phyloP scores from a whole-genome alignment of 202 grass and related monocot species.

The Sporobolus alterniflorus region DNA sequence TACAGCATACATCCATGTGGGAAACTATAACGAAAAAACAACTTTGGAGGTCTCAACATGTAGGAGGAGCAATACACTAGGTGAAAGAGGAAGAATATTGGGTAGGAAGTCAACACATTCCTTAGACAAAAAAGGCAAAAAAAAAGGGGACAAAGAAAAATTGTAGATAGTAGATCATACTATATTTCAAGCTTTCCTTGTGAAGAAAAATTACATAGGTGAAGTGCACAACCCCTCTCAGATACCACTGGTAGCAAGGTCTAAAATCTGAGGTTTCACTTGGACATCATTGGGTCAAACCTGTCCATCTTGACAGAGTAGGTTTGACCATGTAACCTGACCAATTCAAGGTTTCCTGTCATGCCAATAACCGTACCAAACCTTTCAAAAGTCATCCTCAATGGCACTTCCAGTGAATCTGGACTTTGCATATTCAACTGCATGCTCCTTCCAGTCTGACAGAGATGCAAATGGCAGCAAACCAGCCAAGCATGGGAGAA shows the following conservation, averaged over 20 bases:
- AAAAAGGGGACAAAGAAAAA: background rate
- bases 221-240: background rate
- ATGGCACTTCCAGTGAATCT: constrained; percentile 36
- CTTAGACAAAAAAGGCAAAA: constrained; percentile 2
- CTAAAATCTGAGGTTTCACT: constrained; percentile 18
- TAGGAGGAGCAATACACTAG: background rate
- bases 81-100: too few relatives aligned
- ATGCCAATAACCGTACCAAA: constrained; percentile 17
- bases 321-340: constrained; percentile 2
- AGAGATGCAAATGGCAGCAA: constrained; percentile 87
- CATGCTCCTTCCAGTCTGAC: constrained; percentile 65
- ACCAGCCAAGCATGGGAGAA: constrained; percentile 73
- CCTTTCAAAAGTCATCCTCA: constrained; percentile 49
- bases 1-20: background rate
- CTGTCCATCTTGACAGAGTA: too few relatives aligned
- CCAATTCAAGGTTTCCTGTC: background rate
- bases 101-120: too few relatives aligned
- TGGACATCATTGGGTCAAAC: too few relatives aligned
- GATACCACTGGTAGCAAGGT: constrained; percentile 6
- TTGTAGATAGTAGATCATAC: background rate
- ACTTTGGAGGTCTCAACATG: background rate
- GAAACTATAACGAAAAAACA: background rate
- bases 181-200: background rate
- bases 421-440: constrained; percentile 41
- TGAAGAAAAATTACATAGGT: constrained; percentile 7